Evolutionary conservation across 495 filamentous ascomycete genomes (phyloP).

Genomic region (Aspergillus diversus): DNA sequence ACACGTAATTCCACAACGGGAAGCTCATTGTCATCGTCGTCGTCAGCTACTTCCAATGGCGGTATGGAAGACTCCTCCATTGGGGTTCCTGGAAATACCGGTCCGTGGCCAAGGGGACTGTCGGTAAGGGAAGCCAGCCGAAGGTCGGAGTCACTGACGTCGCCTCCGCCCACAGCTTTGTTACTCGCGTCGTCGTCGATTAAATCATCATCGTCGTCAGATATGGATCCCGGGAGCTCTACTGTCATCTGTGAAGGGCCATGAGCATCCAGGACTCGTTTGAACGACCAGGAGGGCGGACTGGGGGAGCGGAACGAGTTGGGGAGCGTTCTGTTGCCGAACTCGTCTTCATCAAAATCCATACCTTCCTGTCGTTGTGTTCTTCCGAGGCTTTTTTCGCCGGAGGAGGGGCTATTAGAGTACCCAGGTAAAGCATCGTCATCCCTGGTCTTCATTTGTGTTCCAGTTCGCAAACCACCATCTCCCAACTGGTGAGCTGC

Average conservation of each 20-base stretch:
- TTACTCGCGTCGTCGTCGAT: conserved; percentile 47
- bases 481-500: conserved; percentile 69
- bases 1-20: conserved; percentile 52
- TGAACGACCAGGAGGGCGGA: conserved; percentile 43
- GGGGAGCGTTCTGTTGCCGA: conserved; percentile 25
- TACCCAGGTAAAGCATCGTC: conserved; percentile 32
- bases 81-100: conserved; percentile 32
- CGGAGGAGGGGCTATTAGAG: conserved; percentile 26
- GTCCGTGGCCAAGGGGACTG: conserved; percentile 32
- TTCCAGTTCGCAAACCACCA: conserved; percentile 56
- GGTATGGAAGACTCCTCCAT: conserved; percentile 37
- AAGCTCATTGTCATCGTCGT: conserved; percentile 43
- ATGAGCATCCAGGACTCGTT: conserved; percentile 37
- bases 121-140: conserved; percentile 39
- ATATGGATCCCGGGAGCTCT: conserved; percentile 32
- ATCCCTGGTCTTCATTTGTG: conserved; percentile 35
- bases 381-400: conserved; percentile 26
- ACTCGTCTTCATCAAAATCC: conserved; percentile 39
- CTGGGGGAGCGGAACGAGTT: conserved; percentile 30
- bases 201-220: conserved; percentile 41
- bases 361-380: conserved; percentile 36
- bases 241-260: conserved; percentile 38
- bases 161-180: conserved; percentile 46
- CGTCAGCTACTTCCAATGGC: conserved; percentile 36
- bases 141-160: conserved; percentile 42